phyloP scores from a whole-genome alignment of 139 green algal genomes.

The Pseudopediastrum boryanum region DNA sequence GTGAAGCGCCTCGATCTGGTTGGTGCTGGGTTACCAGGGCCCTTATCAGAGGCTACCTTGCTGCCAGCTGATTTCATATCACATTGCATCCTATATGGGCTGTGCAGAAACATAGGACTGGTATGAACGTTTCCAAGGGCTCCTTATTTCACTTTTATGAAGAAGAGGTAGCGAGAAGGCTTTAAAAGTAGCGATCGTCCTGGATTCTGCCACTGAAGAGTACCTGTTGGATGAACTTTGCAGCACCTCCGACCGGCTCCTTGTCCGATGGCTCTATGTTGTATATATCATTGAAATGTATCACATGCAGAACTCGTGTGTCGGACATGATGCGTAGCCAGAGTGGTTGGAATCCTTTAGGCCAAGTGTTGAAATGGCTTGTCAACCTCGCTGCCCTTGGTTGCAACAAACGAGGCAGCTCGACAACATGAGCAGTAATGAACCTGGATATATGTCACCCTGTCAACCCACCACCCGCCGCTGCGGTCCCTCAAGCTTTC shows the following conservation, averaged over 20 bases:
- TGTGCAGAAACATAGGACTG: no score
- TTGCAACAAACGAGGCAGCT: not conserved
- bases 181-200: not conserved
- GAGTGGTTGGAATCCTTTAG: no score
- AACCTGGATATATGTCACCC: not conserved
- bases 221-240: slow-evolving; percentile 50
- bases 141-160: not conserved
- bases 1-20: not conserved
- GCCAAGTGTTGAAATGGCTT: no score
- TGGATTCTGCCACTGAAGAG: slow-evolving; percentile 20
- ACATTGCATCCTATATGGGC: no score
- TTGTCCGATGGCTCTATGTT: slow-evolving; percentile 56
- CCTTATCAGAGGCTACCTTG: not conserved
- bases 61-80: not conserved
- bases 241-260: slow-evolving; percentile 72
- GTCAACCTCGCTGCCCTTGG: no score
- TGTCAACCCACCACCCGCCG: not conserved
- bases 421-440: not conserved
- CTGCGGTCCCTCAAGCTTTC: no score
- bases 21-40: not conserved
- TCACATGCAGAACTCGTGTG: slow-evolving; percentile 35
- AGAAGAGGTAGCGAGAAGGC: not conserved
- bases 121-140: no score
- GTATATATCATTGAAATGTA: slow-evolving; percentile 85
- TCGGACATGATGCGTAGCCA: not conserved